Percentiles rank a stretch among this genome's conserved stretches.
Evolutionary conservation across 2,329 filamentous ascomycete genomes (phyloP).

Genomic region (Hymenoscyphus repandus): DNA sequence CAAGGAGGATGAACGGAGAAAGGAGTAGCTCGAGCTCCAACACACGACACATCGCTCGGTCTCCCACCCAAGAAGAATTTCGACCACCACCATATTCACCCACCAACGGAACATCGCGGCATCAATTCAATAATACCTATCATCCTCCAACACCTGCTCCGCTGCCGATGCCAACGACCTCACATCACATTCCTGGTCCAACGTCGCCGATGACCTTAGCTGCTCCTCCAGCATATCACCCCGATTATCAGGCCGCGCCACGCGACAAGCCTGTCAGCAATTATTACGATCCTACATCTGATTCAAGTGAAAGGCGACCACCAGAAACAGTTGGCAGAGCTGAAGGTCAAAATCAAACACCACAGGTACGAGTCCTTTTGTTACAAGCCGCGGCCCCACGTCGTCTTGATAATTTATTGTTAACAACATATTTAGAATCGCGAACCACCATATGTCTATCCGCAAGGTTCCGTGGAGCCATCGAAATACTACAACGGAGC

Average conservation of each 20-base stretch:
- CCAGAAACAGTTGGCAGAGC: slow-evolving; percentile 30
- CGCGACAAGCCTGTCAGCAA: slow-evolving; percentile 38
- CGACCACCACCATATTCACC: slow-evolving; percentile 26
- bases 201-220: slow-evolving; percentile 24
- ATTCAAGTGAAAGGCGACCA: slow-evolving; percentile 36
- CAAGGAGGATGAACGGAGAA: slow-evolving; percentile 27
- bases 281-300: slow-evolving; percentile 42
- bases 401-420: slow-evolving; percentile 7
- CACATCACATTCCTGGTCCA: slow-evolving; percentile 24
- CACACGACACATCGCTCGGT: slow-evolving; percentile 19
- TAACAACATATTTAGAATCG: slow-evolving; percentile 36
- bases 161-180: slow-evolving; percentile 21
- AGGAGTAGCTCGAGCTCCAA: slow-evolving; percentile 25
- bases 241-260: slow-evolving; percentile 32
- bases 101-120: slow-evolving; percentile 26
- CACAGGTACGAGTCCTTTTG: slow-evolving; percentile 25
- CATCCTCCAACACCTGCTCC: slow-evolving; percentile 24
- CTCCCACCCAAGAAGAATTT: slow-evolving; percentile 25
- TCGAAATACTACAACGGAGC: slow-evolving; percentile 45
- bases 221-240: slow-evolving; percentile 25
- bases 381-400: neutral
- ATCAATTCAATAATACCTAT: slow-evolving; percentile 29
- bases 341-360: slow-evolving; percentile 25
- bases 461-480: slow-evolving; percentile 37
- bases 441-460: slow-evolving; percentile 46